Conservation (phyloP, 2,329 filamentous ascomycete genomes). For the Beauveria bassiana region DNA sequence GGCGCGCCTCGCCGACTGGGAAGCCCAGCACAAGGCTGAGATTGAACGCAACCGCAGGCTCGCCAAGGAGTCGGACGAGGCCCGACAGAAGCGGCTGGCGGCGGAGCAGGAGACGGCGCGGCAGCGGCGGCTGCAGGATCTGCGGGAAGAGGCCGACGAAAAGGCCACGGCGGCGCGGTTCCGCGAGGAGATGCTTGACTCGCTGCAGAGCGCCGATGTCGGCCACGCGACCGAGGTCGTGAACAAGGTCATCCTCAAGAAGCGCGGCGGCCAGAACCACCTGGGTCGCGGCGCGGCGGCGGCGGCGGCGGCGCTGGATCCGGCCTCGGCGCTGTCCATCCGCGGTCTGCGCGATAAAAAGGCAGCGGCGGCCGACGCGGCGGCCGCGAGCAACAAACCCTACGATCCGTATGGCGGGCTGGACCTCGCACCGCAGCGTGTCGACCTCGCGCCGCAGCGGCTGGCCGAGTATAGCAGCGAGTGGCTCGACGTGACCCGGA, state of each 20-base stretch:
- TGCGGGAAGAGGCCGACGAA: constrained; percentile 64
- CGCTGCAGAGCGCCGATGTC: constrained; percentile 53
- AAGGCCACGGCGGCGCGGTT: constrained; percentile 54
- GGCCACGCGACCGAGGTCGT: constrained; percentile 53
- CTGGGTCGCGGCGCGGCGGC: constrained; percentile 20
- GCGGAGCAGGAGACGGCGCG: constrained; percentile 61
- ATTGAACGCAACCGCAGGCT: constrained; percentile 55
- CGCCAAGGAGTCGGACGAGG: constrained; percentile 48
- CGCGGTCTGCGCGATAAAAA: constrained; percentile 67
- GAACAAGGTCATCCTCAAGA: constrained; percentile 62
- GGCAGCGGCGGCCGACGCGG: constrained; percentile 28
- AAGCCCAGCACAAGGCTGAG: constrained; percentile 61
- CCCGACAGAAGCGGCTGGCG: constrained; percentile 45
- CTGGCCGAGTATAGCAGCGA: constrained; percentile 66
- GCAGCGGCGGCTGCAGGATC: constrained; percentile 50
- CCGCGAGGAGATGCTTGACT: constrained; percentile 61
- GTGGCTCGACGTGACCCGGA: constrained; percentile 60
- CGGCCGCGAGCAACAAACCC: constrained; percentile 52
- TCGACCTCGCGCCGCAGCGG: constrained; percentile 40
- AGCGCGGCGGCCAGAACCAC: constrained; percentile 49
- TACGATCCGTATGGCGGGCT: constrained; percentile 87
- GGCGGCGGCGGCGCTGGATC: constrained; percentile 24
- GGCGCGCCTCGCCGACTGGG: constrained; percentile 49
- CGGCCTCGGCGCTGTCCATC: constrained; percentile 49
- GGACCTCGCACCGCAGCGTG: constrained; percentile 60